Evolutionary conservation across 2,329 filamentous ascomycete species (phyloP), one percentile per base, ranked within the genome.

Genomic region (Epichloe aotearoae): DNA sequence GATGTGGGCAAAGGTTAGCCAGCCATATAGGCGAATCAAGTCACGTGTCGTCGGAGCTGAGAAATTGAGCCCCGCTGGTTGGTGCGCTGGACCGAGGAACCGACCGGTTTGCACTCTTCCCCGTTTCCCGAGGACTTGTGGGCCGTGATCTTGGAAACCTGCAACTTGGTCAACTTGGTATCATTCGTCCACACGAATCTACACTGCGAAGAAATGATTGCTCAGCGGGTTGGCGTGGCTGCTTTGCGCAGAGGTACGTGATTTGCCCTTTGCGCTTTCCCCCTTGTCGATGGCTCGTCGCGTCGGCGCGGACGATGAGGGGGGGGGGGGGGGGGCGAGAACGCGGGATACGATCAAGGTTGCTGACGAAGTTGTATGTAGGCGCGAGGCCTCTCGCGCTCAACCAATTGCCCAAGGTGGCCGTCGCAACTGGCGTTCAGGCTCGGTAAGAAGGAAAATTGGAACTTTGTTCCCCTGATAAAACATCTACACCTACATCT

Each of bases 181-280:
- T 30, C 47, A n/a, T 15, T 15, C 20, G 45, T 36, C 14, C 3
- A 23, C 3, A 23, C 19, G 37, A 17, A 54, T 51, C 57, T 57
- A 23, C 12, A 42, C 12, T 20, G 39, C 17, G 62, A 66, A 58
- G 42, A 58, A 44, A 82, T 82, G 77, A 75, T 73, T 64, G 71
- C 74, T 62, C 74, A 77, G 61, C 69, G 77, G 69, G 71, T 78
- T 61, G 77, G 77, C 65, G 63, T 79, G 58, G 72, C 74, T 68
- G 77, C 77, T 65, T 66, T 80, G 64, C 76, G 76, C 66, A 73
- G 76, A 75, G 73, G 77, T 80, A 65, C 60, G 72, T 47, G 36
- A 6, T 14, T 36, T 36, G 4, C 3, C 23, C 23, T 12, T 42
- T 26, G 40, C 4, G 3, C 19, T 20, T 3, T 20, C 3, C 2